Evolutionary conservation across 768 basidiomycete genomes (phyloP).

Genomic region (Tulasnella sp.): DNA sequence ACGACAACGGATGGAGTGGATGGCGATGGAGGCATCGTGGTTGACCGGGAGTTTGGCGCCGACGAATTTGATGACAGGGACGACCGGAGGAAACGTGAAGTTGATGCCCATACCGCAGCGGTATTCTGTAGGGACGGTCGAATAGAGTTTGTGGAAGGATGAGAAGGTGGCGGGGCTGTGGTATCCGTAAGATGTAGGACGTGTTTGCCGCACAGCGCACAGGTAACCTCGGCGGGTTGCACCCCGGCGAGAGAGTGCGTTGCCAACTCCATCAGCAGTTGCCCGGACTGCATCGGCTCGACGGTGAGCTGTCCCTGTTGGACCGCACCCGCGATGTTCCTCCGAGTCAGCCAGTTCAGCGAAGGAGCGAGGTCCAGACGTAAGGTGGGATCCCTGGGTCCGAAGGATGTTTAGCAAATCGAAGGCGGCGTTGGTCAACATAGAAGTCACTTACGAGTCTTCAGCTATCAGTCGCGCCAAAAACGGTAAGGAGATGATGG

Average conservation of each 20-base stretch:
- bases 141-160: slow-evolving; percentile 43
- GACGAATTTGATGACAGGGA: slow-evolving; percentile 18
- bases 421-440: not conserved
- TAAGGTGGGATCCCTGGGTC: slow-evolving; percentile 80
- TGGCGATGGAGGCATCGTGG: slow-evolving; percentile 35
- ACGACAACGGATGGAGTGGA: slow-evolving; percentile 33
- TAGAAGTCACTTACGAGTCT: slow-evolving; percentile 73
- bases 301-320: slow-evolving; percentile 84
- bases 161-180: slow-evolving; percentile 43
- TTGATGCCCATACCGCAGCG: slow-evolving; percentile 32
- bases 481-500: slow-evolving; percentile 78
- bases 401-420: not conserved
- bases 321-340: slow-evolving; percentile 81
- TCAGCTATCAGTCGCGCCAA: slow-evolving; percentile 73
- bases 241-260: not conserved
- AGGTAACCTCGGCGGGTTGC: slow-evolving; percentile 56
- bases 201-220: slow-evolving; percentile 74
- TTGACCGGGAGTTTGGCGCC: slow-evolving; percentile 39
- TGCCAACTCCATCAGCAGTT: slow-evolving; percentile 58
- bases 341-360: slow-evolving; percentile 89
- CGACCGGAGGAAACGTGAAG: slow-evolving; percentile 31
- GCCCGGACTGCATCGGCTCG: slow-evolving; percentile 74
- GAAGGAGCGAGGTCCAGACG: slow-evolving; percentile 93
- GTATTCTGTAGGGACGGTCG: slow-evolving; percentile 12
- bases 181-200: slow-evolving; percentile 42